phyloP scores from a whole-genome alignment of 257 asterid species.

The Handroanthus guayacan region DNA sequence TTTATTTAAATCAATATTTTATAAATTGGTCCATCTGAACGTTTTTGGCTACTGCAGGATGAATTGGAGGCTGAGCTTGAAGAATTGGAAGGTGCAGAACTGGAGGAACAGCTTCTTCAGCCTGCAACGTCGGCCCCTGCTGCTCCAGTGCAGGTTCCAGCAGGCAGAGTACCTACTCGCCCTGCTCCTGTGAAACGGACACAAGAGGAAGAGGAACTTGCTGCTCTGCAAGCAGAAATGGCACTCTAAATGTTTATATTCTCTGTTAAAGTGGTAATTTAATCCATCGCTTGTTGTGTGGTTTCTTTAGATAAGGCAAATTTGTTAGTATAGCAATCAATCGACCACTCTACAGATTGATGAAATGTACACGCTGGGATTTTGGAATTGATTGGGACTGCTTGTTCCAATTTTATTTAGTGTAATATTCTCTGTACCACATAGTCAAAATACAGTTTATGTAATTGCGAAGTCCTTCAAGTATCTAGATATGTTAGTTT shows the following conservation, averaged over 20 bases:
- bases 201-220: conserved; percentile 71
- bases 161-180: conserved; percentile 51
- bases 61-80: conserved; percentile 75
- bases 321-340: neutral
- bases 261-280: conserved; percentile 8
- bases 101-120: conserved; percentile 68
- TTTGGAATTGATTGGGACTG: conserved; percentile 29
- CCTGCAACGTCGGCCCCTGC: conserved; percentile 59
- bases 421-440: neutral
- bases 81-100: conserved; percentile 63
- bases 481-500: neutral
- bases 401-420: neutral
- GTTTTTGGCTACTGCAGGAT: conserved; percentile 48
- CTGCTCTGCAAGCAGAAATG: conserved; percentile 72
- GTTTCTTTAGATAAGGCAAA: neutral
- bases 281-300: neutral
- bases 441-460: neutral
- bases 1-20: neutral
- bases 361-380: neutral
- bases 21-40: neutral
- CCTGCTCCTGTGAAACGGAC: conserved; percentile 49
- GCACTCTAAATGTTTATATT: conserved; percentile 48
- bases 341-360: conserved; percentile 8
- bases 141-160: conserved; percentile 44
- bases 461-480: neutral